A percentile compares a stretch with the other conserved stretches of the same genome.
These are phyloP conservation scores for Brassica juncea DNA, from an alignment of 345 rosid genomes.

Conservation along the genomic window DNA sequence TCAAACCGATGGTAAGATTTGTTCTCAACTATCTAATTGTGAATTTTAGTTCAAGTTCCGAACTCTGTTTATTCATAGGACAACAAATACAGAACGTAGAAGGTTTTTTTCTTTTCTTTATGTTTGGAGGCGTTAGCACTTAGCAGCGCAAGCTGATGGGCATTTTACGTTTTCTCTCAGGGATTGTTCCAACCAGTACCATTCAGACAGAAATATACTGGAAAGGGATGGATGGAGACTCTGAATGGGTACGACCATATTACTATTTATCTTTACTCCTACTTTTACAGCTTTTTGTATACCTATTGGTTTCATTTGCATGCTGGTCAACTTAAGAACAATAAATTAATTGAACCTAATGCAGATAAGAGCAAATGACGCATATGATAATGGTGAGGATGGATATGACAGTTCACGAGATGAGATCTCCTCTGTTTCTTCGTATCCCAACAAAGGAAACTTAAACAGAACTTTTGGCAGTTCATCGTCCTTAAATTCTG, in stretches of 20 bases:
- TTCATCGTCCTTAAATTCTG: conserved; percentile 69
- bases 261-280: neutral
- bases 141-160: conserved; percentile 18
- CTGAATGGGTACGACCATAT: conserved; percentile 78
- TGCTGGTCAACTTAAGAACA: conserved; percentile 13
- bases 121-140: conserved; percentile 5
- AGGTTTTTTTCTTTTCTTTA: neutral
- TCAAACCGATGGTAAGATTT: conserved; percentile 65
- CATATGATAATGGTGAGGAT: conserved; percentile 68
- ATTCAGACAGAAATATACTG: conserved; percentile 74
- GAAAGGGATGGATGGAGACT: conserved; percentile 95
- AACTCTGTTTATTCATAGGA: conserved; percentile 4
- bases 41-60: conserved; percentile 5
- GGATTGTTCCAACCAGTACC: conserved; percentile 74
- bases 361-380: conserved; percentile 78
- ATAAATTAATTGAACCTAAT: conserved; percentile 17
- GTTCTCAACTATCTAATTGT: conserved; percentile 7
- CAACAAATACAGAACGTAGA: conserved; percentile 5
- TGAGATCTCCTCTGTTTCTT: conserved; percentile 86
- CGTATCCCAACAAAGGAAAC: conserved; percentile 66
- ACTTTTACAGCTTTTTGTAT: neutral
- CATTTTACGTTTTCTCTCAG: conserved; percentile 44
- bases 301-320: conserved; percentile 21
- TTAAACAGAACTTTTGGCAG: conserved; percentile 68
- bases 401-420: conserved; percentile 93